Evolutionary conservation across 169 alveolate species (phyloP).

Genomic region (Ichthyophthirius multifiliis): DNA sequence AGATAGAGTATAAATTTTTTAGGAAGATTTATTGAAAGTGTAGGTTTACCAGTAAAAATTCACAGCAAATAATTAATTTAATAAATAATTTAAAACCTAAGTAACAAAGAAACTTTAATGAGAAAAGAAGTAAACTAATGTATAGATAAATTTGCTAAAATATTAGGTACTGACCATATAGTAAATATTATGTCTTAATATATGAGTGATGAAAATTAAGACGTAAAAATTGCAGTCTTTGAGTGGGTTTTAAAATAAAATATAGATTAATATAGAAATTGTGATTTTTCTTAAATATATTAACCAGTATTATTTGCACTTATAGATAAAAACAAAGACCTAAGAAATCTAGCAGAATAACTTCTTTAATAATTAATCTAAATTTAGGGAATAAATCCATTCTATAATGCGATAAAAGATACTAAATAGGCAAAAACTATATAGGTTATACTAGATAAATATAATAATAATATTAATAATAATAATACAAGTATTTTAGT

Average conservation of each 20-base stretch:
- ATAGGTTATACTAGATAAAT: too few relatives aligned
- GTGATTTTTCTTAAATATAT: conserved; percentile 15
- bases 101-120: conserved; percentile 31
- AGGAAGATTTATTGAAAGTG: conserved; percentile 23
- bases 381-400: conserved; percentile 23
- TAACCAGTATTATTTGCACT: conserved; percentile 17
- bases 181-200: conserved; percentile 1
- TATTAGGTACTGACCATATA: conserved; percentile 16
- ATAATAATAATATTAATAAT: too few relatives aligned
- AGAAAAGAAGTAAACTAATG: conserved; percentile 20
- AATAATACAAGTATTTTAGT: too few relatives aligned
- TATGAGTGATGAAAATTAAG: conserved; percentile 14
- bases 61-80: conserved; percentile 13
- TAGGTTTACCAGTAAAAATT: conserved; percentile 29
- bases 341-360: conserved; percentile 23
- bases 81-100: conserved; percentile 11
- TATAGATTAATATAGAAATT: conserved; percentile 5
- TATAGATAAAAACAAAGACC: conserved; percentile 28
- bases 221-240: conserved; percentile 5
- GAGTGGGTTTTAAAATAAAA: conserved; percentile 14
- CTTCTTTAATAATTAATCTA: conserved; percentile 12
- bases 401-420: conserved; percentile 13
- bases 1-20: neutral
- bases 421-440: too few relatives aligned
- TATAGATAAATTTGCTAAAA: conserved; percentile 28